Percentiles rank a stretch among this genome's conserved stretches.
Evolutionary conservation across 106 monocot species (phyloP).

Genomic region (Chionographis japonica): DNA sequence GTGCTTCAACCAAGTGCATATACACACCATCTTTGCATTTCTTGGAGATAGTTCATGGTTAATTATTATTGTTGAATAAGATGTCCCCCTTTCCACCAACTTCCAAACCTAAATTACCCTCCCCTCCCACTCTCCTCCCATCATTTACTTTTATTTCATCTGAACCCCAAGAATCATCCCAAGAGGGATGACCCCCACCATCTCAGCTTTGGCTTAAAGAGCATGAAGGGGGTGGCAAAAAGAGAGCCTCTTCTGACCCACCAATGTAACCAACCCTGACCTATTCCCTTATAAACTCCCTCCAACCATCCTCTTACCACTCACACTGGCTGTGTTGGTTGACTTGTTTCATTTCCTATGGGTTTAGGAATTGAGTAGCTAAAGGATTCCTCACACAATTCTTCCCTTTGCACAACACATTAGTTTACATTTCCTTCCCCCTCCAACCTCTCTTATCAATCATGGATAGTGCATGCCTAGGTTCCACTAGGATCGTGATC

Average conservation of each 20-base stretch:
- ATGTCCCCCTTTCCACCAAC: no score
- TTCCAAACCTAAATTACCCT: no score
- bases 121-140: no score
- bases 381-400: conserved; percentile 4
- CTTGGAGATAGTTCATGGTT: no score
- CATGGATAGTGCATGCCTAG: conserved; percentile 33
- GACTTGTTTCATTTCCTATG: conserved; percentile 20
- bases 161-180: no score
- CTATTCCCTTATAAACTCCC: conserved; percentile 18
- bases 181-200: no score
- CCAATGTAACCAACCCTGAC: conserved; percentile 15
- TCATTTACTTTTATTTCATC: no score
- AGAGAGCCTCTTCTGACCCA: conserved; percentile 30
- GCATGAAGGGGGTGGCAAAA: conserved; percentile 26
- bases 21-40: no score
- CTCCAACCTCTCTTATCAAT: conserved; percentile 8
- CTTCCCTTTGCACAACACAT: conserved; percentile 6
- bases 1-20: no score
- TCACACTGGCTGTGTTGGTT: conserved; percentile 14
- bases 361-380: conserved; percentile 25
- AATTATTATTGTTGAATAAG: no score
- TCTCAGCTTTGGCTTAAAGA: not conserved
- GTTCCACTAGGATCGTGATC: conserved; percentile 3
- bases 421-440: conserved; percentile 8
- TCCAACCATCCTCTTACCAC: conserved; percentile 27